Evolutionary conservation across 1,139 yeast genomes (phyloP), one percentile per base, ranked within the genome.

Genomic region (Zhuliangozyma blackwelliae): DNA sequence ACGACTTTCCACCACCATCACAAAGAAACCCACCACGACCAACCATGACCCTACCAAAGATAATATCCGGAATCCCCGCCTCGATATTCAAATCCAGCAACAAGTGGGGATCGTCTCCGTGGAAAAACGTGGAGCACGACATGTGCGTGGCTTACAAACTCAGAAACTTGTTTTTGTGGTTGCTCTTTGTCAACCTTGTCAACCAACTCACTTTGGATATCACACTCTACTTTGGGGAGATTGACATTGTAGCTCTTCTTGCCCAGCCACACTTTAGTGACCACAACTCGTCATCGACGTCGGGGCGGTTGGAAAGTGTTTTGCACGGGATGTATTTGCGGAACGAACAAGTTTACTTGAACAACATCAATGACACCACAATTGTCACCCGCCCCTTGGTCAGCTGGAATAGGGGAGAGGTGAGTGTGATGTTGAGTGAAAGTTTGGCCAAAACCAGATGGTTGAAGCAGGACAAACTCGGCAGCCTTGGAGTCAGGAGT

Each of bases 321-420:
- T 31, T 60, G 16, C 44, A 45, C 32, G 54, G 50, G 27, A 42
- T 49, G 6, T 61, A 61, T 36, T 23, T 51, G 16, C 44, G 63
- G 29, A 49, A 51, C 36, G 59, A 57, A 39, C 39, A 41, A 2
- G 35, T 28, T 7, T 60, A 60, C 36, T 32, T 54, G n/a, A 25
- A 41, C 0, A 37, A 45, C 21, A 35, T 43, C n/a, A 43, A 44
- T 8, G 37, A 43, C 10, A 37, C 48, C 2, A 54, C 63, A 1
- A 49, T 61, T 10, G 39, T 48, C 6, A 43, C 54, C 7, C 39
- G 42, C 13, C 63, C 63, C 2, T 25, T 26, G 4, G 28, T 59
- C 5, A 28, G 29, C 5, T 37, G 49, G 40, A 32, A 38, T 13
- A 42, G 46, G 9, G 29, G 33, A 7, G 25, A 31, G 7, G 28